Base-by-base conservation (phyloP, 139 green algal species). In the Ettlia oleoabundans region DNA sequence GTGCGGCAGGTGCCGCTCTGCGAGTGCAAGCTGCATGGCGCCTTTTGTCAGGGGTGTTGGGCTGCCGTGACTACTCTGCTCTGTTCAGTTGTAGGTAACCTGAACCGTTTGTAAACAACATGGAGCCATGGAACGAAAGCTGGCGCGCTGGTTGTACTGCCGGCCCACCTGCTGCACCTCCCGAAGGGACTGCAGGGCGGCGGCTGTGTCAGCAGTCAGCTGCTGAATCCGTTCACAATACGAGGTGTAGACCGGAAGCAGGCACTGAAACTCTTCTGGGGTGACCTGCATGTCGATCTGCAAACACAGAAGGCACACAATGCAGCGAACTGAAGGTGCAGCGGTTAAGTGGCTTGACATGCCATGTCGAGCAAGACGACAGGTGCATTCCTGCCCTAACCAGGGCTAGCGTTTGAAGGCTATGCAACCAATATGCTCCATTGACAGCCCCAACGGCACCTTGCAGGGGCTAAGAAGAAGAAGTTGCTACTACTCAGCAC, bases 141-240 rank as follows among this genome's bases (percentile, higher is more conserved):
- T 58, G 47, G 47, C 47, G 47, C 47, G 10, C 13, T 15, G 47
- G 62, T 30, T 40, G 26, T 6, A 19, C 33, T 7, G n/a, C n/a
- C 6, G 4, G n/a, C 67, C 0, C 43, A 65, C 71, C 71, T 80
- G 52, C 73, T 80, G 52, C 53, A 80, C 38, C 28, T 67, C 73
- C 24, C 62, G 73, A 24, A 80, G 53, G 15, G 73, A 40, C 4
- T 64, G 33, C 35, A 80, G 1, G 28, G 53, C 28, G 4, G 38
- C 30, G 1, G 73, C 53, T 4, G 53, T 64, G 30, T 51, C 73
- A 19, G 28, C 24, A 1, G 38, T 35, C 73, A 80, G 73, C 53
- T 52, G 35, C 73, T 1, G 13, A 35, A 52, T 52, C 19, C 58
- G 58, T 18, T 51, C 35, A 19, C 33, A 37, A 35, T 80, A 68